These are phyloP conservation scores for Oryza meridionalis DNA, from an alignment of 176 grass and related monocot species.

Conservation along the genomic window DNA sequence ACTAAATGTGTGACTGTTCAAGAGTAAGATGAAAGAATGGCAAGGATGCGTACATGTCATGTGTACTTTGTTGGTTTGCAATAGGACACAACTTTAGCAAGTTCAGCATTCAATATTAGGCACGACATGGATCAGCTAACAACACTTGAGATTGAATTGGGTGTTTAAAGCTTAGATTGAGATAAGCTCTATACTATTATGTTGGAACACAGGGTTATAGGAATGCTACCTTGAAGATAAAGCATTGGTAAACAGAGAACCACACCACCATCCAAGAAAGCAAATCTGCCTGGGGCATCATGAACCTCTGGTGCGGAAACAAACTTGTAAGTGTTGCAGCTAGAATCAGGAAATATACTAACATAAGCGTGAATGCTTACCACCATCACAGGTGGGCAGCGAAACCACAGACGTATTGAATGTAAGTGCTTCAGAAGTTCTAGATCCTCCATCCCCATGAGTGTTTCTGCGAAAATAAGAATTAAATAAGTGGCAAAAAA, in stretches of 20 bases:
- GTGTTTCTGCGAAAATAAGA: slow-evolving; percentile 48
- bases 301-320: slow-evolving; percentile 69
- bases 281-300: slow-evolving; percentile 53
- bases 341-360: slow-evolving; percentile 32
- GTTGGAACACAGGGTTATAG: slow-evolving; percentile 12
- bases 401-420: slow-evolving; percentile 64
- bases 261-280: slow-evolving; percentile 62
- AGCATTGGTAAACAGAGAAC: slow-evolving; percentile 78
- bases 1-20: background rate
- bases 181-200: slow-evolving; percentile 28
- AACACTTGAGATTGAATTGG: slow-evolving; percentile 28
- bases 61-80: slow-evolving; percentile 24
- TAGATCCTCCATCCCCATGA: slow-evolving; percentile 49
- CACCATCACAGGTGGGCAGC: slow-evolving; percentile 67
- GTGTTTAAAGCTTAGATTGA: slow-evolving; percentile 9
- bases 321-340: slow-evolving; percentile 26
- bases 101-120: slow-evolving; percentile 18
- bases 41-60: background rate
- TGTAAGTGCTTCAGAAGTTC: slow-evolving; percentile 48
- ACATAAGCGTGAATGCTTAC: slow-evolving; percentile 46
- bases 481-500: slow-evolving; percentile 1
- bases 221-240: slow-evolving; percentile 73
- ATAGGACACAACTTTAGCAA: slow-evolving; percentile 17
- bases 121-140: background rate
- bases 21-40: slow-evolving; percentile 22